Conservation (phyloP, 495 filamentous ascomycete genomes). For the Trichoderma reesei region DNA sequence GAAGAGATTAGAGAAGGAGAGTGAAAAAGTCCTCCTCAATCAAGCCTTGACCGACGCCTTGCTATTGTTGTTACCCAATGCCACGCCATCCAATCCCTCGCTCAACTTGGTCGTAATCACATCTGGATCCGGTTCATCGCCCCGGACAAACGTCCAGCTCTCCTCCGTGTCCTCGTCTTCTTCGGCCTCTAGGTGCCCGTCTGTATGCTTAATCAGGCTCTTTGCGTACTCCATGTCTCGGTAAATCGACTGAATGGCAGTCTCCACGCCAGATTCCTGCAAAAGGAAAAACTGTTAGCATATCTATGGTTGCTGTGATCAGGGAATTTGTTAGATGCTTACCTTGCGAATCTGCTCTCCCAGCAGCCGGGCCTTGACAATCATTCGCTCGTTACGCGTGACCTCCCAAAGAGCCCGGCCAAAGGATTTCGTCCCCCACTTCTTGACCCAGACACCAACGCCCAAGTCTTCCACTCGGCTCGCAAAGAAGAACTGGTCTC, state of each 20-base stretch:
- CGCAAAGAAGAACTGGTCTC: constrained; percentile 95
- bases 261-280: constrained; percentile 81
- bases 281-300: constrained; percentile 14
- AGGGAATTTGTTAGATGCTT: constrained; percentile 19
- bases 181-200: constrained; percentile 9
- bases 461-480: constrained; percentile 82
- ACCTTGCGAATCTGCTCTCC: constrained; percentile 83
- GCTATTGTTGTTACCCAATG: constrained; percentile 8
- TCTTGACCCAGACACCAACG: constrained; percentile 83
- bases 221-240: constrained; percentile 94
- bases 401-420: constrained; percentile 85
- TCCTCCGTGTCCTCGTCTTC: constrained; percentile 27
- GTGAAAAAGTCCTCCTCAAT: neutral
- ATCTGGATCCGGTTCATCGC: constrained; percentile 27
- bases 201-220: constrained; percentile 58
- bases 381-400: constrained; percentile 80
- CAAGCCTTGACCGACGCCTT: constrained; percentile 4
- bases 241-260: constrained; percentile 86
- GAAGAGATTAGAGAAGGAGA: neutral
- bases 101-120: constrained; percentile 21
- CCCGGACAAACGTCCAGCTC: constrained; percentile 41
- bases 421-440: constrained; percentile 74
- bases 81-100: constrained; percentile 7
- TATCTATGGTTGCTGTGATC: neutral
- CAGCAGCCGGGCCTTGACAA: constrained; percentile 68